phyloP scores from a whole-genome alignment of 176 grass and related monocot species.

The Aegilops bicornis region DNA sequence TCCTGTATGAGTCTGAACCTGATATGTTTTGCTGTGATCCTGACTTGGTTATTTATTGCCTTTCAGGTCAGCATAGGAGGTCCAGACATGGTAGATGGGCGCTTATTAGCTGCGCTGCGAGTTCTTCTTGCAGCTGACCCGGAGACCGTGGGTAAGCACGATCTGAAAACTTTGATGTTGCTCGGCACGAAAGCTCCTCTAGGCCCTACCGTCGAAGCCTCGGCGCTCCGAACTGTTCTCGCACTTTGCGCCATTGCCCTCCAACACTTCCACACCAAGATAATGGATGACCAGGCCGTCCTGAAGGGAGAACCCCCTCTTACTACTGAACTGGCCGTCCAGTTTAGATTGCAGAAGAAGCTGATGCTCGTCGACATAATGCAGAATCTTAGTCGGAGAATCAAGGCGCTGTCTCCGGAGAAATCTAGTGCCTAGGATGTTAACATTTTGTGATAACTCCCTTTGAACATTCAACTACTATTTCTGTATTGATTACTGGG shows the following conservation, averaged over 20 bases:
- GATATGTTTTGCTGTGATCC: background rate
- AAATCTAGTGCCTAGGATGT: conserved; percentile 32
- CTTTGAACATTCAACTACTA: background rate
- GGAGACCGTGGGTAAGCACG: conserved; percentile 40
- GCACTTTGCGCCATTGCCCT: conserved; percentile 72
- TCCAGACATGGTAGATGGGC: conserved; percentile 63
- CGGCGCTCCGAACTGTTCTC: conserved; percentile 67
- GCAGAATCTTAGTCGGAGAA: conserved; percentile 67
- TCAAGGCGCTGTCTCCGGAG: conserved; percentile 53
- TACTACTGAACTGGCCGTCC: conserved; percentile 70
- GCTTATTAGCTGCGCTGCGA: conserved; percentile 78
- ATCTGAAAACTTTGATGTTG: conserved; percentile 69
- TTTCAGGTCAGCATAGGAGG: conserved; percentile 83
- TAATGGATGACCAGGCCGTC: conserved; percentile 85
- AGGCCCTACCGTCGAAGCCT: conserved; percentile 52
- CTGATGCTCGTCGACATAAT: conserved; percentile 67
- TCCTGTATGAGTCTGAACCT: background rate
- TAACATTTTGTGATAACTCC: background rate
- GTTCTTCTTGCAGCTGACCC: conserved; percentile 57
- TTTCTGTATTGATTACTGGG: conserved; percentile 10
- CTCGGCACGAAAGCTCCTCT: conserved; percentile 45
- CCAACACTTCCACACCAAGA: conserved; percentile 87
- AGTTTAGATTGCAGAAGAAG: conserved; percentile 93
- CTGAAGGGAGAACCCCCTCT: conserved; percentile 45
- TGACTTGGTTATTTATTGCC: background rate